These are phyloP conservation scores for Ambrosiella cleistominuta DNA, from an alignment of 2,329 filamentous ascomycete species.

Conservation along the genomic window DNA sequence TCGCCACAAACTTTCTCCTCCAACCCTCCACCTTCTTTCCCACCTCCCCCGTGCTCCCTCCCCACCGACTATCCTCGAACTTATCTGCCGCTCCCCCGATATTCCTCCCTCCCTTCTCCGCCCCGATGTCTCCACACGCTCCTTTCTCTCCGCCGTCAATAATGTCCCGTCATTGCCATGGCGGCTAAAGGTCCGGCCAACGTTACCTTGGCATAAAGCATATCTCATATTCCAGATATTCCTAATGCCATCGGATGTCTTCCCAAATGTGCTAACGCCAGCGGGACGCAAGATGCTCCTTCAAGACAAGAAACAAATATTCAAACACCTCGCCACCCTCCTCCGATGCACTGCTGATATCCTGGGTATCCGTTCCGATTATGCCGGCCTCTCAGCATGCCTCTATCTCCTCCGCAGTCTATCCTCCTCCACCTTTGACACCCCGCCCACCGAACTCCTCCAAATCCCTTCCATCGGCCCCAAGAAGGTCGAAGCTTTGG, in stretches of 20 bases:
- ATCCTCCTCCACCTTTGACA: slow-evolving; percentile 63
- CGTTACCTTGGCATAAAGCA: slow-evolving; percentile 45
- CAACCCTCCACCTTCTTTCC: slow-evolving; percentile 4
- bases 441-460: slow-evolving; percentile 60
- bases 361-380: slow-evolving; percentile 33
- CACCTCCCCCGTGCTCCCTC: slow-evolving; percentile 12
- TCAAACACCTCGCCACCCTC: slow-evolving; percentile 19
- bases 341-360: slow-evolving; percentile 25
- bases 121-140: slow-evolving; percentile 20
- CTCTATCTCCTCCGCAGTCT: slow-evolving; percentile 66
- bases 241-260: slow-evolving; percentile 42
- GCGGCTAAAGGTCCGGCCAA: slow-evolving; percentile 16
- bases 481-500: slow-evolving; percentile 57
- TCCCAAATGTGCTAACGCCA: slow-evolving; percentile 29
- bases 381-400: slow-evolving; percentile 46
- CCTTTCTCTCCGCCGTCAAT: slow-evolving; percentile 25
- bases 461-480: slow-evolving; percentile 67
- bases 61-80: slow-evolving; percentile 20
- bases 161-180: slow-evolving; percentile 23
- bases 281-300: slow-evolving; percentile 13
- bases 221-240: slow-evolving; percentile 52
- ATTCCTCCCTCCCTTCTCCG: slow-evolving; percentile 20
- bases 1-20: slow-evolving; percentile 7
- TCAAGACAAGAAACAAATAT: slow-evolving; percentile 19
- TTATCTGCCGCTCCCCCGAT: slow-evolving; percentile 23